These are phyloP conservation scores for Saposhnikovia divaricata DNA, from an alignment of 129 eudicot species.

Conservation along the genomic window DNA sequence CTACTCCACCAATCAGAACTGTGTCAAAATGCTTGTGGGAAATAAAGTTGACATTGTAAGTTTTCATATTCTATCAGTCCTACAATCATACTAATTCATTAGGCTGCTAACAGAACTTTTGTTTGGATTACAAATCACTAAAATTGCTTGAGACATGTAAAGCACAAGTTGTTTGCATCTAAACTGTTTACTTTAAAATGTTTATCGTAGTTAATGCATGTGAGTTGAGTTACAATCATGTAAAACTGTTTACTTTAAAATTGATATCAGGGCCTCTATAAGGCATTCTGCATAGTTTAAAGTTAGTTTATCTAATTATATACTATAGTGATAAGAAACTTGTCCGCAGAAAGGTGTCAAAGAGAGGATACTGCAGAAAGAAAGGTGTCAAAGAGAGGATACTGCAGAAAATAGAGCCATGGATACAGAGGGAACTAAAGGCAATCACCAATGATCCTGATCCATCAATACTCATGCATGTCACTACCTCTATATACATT, in stretches of 20 bases:
- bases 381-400: conserved; percentile 34
- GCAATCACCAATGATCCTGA: conserved; percentile 64
- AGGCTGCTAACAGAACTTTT: too few species aligned
- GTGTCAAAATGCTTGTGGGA: conserved; percentile 96
- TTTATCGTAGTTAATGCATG: background rate
- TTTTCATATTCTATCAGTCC: too few species aligned
- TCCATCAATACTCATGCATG: conserved; percentile 59
- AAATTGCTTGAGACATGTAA: background rate
- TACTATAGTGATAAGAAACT: background rate
- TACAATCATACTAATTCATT: too few species aligned
- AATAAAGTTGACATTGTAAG: conserved; percentile 90
- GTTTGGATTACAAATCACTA: background rate
- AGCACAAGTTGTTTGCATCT: too few species aligned
- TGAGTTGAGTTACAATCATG: background rate
- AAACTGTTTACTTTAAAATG: too few species aligned
- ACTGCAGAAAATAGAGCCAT: conserved; percentile 50
- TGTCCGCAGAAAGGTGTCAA: background rate
- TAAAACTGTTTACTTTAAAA: background rate
- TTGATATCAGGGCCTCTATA: background rate
- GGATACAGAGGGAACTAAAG: conserved; percentile 66
- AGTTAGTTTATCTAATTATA: background rate
- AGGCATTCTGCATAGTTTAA: too few species aligned
- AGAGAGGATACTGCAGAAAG: conserved; percentile 21
- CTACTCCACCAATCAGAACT: conserved; percentile 75
- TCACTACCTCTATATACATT: conserved; percentile 53